These are phyloP conservation scores for Lepidium sativum DNA, from an alignment of 345 rosid species.

Conservation along the genomic window DNA sequence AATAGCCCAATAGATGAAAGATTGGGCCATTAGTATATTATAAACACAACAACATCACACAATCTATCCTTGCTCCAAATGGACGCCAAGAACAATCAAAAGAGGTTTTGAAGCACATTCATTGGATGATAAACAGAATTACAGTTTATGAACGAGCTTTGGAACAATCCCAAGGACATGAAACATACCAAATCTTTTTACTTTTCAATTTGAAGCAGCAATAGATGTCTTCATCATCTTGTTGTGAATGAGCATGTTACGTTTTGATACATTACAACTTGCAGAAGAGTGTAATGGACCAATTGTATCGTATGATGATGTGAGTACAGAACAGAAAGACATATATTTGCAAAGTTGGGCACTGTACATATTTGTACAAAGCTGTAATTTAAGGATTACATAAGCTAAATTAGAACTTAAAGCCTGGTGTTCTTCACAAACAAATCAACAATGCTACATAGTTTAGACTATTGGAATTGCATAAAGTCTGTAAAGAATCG, in stretches of 20 bases:
- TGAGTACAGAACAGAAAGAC: not conserved
- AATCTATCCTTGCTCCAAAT: too few relatives aligned
- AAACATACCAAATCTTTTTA: not conserved
- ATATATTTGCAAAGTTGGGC: not conserved
- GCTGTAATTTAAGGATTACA: slow-evolving; percentile 2
- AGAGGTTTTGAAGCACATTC: too few relatives aligned
- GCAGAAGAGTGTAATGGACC: not conserved
- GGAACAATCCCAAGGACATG: too few relatives aligned
- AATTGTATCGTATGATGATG: not conserved
- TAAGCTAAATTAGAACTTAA: not conserved
- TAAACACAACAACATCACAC: too few relatives aligned
- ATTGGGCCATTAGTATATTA: not conserved
- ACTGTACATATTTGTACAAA: slow-evolving; percentile 1
- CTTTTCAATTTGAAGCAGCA: not conserved
- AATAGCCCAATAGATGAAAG: not conserved
- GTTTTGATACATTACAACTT: too few relatives aligned
- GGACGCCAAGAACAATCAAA: too few relatives aligned
- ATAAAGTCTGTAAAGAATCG: slow-evolving; percentile 7
- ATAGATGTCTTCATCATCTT: too few relatives aligned
- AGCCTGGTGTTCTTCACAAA: not conserved
- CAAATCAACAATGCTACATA: slow-evolving; percentile 3
- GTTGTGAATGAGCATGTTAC: too few relatives aligned
- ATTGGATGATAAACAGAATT: too few relatives aligned
- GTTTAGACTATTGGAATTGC: not conserved
- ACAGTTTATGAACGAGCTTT: too few relatives aligned